Percentiles rank a stretch among this genome's conserved stretches.
phyloP scores from a whole-genome alignment of 2,329 filamentous ascomycete species.

The Fusarium solani-melongenae region DNA sequence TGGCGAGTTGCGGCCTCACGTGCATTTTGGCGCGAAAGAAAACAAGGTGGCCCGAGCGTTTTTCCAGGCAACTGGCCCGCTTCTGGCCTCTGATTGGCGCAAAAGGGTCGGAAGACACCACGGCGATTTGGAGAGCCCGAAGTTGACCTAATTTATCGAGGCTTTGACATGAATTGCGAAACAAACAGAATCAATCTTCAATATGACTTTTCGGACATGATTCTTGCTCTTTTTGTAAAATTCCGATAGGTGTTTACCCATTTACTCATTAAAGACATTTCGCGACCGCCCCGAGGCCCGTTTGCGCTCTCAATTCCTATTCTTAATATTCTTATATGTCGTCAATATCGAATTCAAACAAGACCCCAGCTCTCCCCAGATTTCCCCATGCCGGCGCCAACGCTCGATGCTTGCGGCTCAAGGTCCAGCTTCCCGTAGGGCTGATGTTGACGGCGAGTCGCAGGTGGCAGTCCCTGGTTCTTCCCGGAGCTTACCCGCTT shows the following conservation, averaged over 20 bases:
- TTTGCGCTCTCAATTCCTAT: slow-evolving; percentile 33
- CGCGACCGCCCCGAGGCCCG: not conserved
- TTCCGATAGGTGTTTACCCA: not conserved
- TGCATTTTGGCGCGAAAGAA: slow-evolving; percentile 39
- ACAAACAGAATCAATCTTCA: slow-evolving; percentile 14
- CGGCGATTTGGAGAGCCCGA: slow-evolving; percentile 29
- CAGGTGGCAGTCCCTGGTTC: slow-evolving; percentile 20
- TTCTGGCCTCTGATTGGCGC: slow-evolving; percentile 26
- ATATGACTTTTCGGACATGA: slow-evolving; percentile 1
- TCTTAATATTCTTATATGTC: slow-evolving; percentile 5
- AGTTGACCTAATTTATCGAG: slow-evolving; percentile 15
- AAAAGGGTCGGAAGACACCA: slow-evolving; percentile 4
- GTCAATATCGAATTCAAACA: slow-evolving; percentile 20
- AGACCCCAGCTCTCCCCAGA: slow-evolving; percentile 37
- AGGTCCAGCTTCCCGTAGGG: slow-evolving; percentile 44
- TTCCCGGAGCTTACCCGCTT: slow-evolving; percentile 1
- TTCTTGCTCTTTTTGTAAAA: not conserved
- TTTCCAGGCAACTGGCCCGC: slow-evolving; percentile 38
- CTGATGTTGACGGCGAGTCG: slow-evolving; percentile 37
- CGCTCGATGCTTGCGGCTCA: slow-evolving; percentile 44
- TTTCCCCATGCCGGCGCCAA: slow-evolving; percentile 39
- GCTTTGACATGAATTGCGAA: slow-evolving; percentile 24
- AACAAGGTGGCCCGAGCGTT: slow-evolving; percentile 38
- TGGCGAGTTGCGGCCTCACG: slow-evolving; percentile 36
- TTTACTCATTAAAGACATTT: slow-evolving; percentile 15